Evolutionary conservation across 345 rosid species (phyloP).

Genomic region (Lumnitzera littorea): DNA sequence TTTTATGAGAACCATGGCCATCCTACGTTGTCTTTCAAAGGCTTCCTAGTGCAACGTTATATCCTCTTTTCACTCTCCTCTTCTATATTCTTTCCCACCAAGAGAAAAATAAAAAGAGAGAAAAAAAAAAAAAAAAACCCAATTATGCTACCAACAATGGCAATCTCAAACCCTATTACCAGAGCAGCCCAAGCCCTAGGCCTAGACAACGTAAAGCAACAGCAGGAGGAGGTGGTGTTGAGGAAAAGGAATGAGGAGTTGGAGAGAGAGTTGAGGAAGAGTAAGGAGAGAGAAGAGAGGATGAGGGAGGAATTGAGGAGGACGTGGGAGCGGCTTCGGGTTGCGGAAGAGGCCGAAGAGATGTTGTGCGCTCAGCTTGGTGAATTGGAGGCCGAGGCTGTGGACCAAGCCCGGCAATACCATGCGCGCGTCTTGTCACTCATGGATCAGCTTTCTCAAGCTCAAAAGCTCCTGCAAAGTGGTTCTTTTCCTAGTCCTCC

Average conservation of each 20-base stretch:
- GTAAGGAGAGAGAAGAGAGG: conserved; percentile 42
- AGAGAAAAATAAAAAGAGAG: too few relatives aligned
- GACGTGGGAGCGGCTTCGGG: conserved; percentile 42
- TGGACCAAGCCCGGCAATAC: conserved; percentile 57
- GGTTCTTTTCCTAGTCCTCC: conserved; percentile 1
- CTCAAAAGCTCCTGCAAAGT: conserved; percentile 12
- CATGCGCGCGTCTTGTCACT: conserved; percentile 56
- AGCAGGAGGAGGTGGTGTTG: conserved; percentile 16
- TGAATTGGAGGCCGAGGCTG: conserved; percentile 79
- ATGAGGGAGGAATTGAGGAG: conserved; percentile 47
- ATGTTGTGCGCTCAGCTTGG: conserved; percentile 78
- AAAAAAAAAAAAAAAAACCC: too few relatives aligned
- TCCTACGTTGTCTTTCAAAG: background rate
- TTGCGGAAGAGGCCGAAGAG: conserved; percentile 86
- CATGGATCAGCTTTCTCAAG: conserved; percentile 52
- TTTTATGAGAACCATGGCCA: background rate
- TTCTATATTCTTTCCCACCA: too few relatives aligned
- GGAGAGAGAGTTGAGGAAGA: conserved; percentile 38
- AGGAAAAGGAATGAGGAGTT: conserved; percentile 53
- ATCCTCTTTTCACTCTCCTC: background rate
- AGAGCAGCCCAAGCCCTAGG: background rate
- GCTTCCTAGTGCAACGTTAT: background rate
- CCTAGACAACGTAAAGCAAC: too few relatives aligned
- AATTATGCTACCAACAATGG: conserved; percentile 11
- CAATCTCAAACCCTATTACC: conserved; percentile 1